These are phyloP conservation scores for Polytolypa hystricis DNA, from an alignment of 2,329 filamentous ascomycete genomes.

Conservation along the genomic window DNA sequence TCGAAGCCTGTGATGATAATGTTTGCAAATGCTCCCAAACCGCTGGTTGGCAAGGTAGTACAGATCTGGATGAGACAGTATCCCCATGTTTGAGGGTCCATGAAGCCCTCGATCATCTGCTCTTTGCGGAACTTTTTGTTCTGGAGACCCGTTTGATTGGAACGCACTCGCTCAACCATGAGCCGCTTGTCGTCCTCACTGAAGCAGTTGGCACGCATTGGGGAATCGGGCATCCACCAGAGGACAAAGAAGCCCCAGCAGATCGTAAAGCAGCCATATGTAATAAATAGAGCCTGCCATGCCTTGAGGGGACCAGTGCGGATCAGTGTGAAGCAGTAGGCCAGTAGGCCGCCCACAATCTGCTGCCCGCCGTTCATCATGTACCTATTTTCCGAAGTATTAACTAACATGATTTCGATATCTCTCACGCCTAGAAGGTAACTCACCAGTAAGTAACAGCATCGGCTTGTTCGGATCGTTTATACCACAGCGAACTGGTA, in stretches of 20 bases:
- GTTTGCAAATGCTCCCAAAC: conserved; percentile 61
- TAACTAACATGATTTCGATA: not conserved
- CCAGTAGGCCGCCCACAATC: conserved; percentile 59
- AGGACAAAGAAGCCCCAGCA: conserved; percentile 55
- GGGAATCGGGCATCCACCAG: conserved; percentile 56
- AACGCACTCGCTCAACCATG: conserved; percentile 50
- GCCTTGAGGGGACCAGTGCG: conserved; percentile 43
- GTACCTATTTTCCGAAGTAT: conserved; percentile 36
- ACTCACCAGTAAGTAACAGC: conserved; percentile 57
- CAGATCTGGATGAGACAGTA: conserved; percentile 56
- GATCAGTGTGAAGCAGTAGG: conserved; percentile 45
- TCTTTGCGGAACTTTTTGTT: conserved; percentile 44
- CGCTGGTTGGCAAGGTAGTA: conserved; percentile 62
- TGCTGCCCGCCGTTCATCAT: conserved; percentile 69
- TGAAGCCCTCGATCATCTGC: conserved; percentile 47
- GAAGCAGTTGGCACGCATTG: conserved; percentile 61
- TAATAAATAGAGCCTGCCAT: conserved; percentile 60
- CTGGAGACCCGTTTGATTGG: conserved; percentile 52
- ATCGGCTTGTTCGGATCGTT: conserved; percentile 54
- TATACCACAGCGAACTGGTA: conserved; percentile 46
- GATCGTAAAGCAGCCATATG: conserved; percentile 53
- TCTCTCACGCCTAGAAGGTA: not conserved
- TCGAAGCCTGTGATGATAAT: conserved; percentile 62
- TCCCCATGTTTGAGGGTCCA: conserved; percentile 56
- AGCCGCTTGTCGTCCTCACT: conserved; percentile 54